A percentile compares a stretch with the other conserved stretches of the same genome.
These are phyloP conservation scores for Scutellaria baicalensis DNA, from an alignment of 257 asterid genomes.

Conservation along the genomic window DNA sequence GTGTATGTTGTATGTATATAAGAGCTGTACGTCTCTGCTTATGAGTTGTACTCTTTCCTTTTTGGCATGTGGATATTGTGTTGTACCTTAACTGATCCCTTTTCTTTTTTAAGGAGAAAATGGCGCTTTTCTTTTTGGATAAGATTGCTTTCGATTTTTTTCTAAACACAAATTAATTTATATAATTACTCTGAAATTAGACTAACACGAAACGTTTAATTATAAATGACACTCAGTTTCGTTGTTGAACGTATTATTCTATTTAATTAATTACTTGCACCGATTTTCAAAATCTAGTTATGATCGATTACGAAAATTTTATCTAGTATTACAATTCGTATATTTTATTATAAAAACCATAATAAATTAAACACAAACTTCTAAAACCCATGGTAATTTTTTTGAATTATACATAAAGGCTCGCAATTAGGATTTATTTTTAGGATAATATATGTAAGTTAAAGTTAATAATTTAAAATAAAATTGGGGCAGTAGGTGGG, in stretches of 20 bases:
- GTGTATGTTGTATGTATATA: slow-evolving; percentile 3
- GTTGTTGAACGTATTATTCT: too few relatives aligned
- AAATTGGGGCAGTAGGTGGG: not conserved
- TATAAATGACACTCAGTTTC: too few relatives aligned
- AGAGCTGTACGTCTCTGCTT: slow-evolving; percentile 10
- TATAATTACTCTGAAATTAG: not conserved
- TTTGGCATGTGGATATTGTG: slow-evolving; percentile 10
- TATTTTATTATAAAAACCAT: too few relatives aligned
- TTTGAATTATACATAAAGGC: too few relatives aligned
- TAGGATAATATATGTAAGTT: not conserved
- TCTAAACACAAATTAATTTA: not conserved
- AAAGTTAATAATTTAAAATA: not conserved
- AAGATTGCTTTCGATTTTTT: not conserved
- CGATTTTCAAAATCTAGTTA: too few relatives aligned
- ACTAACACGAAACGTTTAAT: not conserved
- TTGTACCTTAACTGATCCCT: not conserved
- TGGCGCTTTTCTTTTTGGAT: not conserved
- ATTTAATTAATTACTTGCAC: too few relatives aligned
- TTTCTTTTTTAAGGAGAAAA: too few relatives aligned
- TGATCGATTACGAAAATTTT: too few relatives aligned
- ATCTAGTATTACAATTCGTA: too few relatives aligned
- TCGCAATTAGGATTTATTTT: too few relatives aligned
- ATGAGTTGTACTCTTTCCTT: slow-evolving; percentile 12
- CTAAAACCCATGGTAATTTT: too few relatives aligned
- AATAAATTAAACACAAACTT: too few relatives aligned